phyloP scores from a whole-genome alignment of 2,329 filamentous ascomycete genomes.

The Fusarium xylarioides region DNA sequence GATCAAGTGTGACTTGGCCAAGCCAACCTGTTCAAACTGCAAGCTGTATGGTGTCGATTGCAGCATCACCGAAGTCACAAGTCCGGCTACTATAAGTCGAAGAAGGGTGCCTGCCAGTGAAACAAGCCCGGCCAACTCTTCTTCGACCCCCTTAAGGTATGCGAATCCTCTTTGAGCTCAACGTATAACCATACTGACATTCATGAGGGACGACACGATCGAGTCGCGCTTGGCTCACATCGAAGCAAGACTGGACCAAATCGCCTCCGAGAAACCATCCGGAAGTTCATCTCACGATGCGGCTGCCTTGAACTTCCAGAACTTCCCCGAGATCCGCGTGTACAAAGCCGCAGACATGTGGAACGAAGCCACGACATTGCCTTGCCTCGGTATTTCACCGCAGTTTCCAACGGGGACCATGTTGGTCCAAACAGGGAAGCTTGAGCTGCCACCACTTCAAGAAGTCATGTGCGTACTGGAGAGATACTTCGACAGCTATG shows the following conservation, averaged over 20 bases:
- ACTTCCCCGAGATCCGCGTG: not conserved
- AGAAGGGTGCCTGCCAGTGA: not conserved
- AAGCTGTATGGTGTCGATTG: not conserved
- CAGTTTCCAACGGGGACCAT: not conserved
- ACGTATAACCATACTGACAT: not conserved
- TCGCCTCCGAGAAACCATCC: not conserved
- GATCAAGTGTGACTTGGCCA: not conserved
- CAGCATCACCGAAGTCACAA: not conserved
- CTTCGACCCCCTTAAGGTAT: not conserved
- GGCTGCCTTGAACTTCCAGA: not conserved
- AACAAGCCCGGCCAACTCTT: not conserved
- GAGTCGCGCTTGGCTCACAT: not conserved
- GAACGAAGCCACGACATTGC: not conserved
- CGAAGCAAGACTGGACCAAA: not conserved
- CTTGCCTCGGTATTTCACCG: not conserved
- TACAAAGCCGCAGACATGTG: not conserved
- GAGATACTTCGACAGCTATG: not conserved
- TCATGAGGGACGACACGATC: not conserved
- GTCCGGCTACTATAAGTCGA: not conserved
- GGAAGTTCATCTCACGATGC: not conserved
- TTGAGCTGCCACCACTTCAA: not conserved
- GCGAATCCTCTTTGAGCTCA: no score
- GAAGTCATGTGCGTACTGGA: not conserved
- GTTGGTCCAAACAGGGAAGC: not conserved
- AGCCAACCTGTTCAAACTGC: not conserved